phyloP scores from a whole-genome alignment of 2,329 filamentous ascomycete species.

The Cryphonectria naterciae region DNA sequence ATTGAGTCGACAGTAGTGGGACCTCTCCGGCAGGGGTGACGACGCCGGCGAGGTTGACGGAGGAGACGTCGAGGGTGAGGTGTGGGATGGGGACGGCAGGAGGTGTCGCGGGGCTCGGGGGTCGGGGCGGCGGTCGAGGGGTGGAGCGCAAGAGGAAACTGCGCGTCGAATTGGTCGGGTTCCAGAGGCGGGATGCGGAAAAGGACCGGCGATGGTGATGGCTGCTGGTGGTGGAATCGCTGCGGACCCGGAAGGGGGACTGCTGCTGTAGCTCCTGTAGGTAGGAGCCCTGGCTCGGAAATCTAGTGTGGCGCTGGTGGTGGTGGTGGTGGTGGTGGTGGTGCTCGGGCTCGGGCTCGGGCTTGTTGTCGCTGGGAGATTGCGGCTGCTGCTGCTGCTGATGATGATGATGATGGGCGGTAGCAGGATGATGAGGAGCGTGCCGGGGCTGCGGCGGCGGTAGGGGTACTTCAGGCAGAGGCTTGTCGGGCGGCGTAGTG shows the following conservation, averaged over 20 bases:
- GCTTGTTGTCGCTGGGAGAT: constrained; percentile 30
- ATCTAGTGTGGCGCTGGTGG: constrained; percentile 31
- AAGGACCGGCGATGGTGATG: constrained; percentile 44
- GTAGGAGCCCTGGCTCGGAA: constrained; percentile 30
- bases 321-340: constrained; percentile 27
- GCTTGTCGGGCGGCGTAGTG: constrained; percentile 27
- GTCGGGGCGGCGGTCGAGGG: constrained; percentile 46
- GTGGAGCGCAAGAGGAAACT: constrained; percentile 39
- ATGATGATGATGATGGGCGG: neutral
- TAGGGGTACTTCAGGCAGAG: neutral
- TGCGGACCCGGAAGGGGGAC: constrained; percentile 51
- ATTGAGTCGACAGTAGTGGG: constrained; percentile 52
- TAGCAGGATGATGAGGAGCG: neutral
- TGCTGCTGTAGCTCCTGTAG: constrained; percentile 31
- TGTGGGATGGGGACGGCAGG: constrained; percentile 55
- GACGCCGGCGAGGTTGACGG: constrained; percentile 43
- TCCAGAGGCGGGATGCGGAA: constrained; percentile 60
- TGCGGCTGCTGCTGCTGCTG: constrained; percentile 29
- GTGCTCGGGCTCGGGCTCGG: constrained; percentile 25
- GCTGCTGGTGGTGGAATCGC: constrained; percentile 36
- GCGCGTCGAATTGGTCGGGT: constrained; percentile 63
- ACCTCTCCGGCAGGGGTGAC: constrained; percentile 50
- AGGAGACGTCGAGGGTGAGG: constrained; percentile 46
- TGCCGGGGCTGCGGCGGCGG: neutral
- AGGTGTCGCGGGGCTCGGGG: constrained; percentile 55